Evolutionary conservation across 306 rosid species (phyloP), one percentile per base, ranked within the genome.

Genomic region (Pyrus bretschneideri): DNA sequence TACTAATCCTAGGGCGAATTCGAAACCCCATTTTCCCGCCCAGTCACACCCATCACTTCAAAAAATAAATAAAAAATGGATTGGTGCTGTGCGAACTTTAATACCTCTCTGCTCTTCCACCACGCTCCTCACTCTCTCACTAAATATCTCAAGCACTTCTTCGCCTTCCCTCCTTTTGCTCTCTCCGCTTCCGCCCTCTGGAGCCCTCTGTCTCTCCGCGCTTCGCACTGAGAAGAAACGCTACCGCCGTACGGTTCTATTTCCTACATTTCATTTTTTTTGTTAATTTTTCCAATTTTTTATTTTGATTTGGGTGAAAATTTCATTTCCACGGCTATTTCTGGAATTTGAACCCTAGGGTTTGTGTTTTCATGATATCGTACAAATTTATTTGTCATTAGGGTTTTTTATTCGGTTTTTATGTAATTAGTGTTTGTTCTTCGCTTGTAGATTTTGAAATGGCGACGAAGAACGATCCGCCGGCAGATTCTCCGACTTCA

Each of bases 401-500:
- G 29, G 55, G 4, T 11, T 42, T 40, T 11, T 22, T 31, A 46
- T 9, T 49, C 11, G 0, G 51, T 35, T 31, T 58, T 13, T 51
- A 38, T 62, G 17, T 45, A 4, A 11, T 67, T 51, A 45, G 14
- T 13, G 19, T 3, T 77, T 58, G n/a, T 22, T 31, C 57, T 25
- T 8, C 31, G 21, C 49, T 59, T 78, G 52, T 75, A 87, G 93
- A 78, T 78, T 77, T 88, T 74, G 52, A 68, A 83, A 96, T 92
- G 97, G 90, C 7, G 62, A 46, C 46, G 75, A 83, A 77, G 78
- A 81, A 63, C 58, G 91, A 83, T 0, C 89, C 78, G 58, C 52
- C 87, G 67, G 83, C 84, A 0, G 97, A 89, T 25, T 92, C 99
- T 11, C 99, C 97, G 23, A 89, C 96, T 33, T 92, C 97, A 58